phyloP scores from a whole-genome alignment of 164 flowering plant genomes.

The Saururus chinensis region DNA sequence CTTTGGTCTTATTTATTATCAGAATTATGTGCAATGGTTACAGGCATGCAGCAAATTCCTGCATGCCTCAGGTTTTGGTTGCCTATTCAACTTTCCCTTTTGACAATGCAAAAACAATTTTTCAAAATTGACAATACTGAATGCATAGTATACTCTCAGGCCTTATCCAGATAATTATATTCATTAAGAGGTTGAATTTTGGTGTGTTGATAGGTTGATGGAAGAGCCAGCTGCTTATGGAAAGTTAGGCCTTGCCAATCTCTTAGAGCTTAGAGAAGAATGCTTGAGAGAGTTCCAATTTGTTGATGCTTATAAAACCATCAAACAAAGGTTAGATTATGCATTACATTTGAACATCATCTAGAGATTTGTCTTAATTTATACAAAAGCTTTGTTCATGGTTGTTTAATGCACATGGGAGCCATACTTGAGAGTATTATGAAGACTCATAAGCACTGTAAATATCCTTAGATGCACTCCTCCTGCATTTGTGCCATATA shows the following conservation, averaged over 20 bases:
- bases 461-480: too few relatives aligned
- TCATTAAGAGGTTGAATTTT: neutral
- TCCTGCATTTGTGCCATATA: neutral
- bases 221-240: conserved; percentile 99
- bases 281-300: conserved; percentile 96
- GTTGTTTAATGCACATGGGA: neutral
- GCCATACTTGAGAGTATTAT: neutral
- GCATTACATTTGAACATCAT: neutral
- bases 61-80: too few relatives aligned
- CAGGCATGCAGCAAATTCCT: too few relatives aligned
- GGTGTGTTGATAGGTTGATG: conserved; percentile 58
- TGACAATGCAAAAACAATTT: too few relatives aligned
- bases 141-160: too few relatives aligned
- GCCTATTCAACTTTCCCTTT: too few relatives aligned
- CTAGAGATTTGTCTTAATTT: neutral
- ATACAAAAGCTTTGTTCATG: neutral
- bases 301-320: conserved; percentile 84
- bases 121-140: too few relatives aligned
- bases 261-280: conserved; percentile 95
- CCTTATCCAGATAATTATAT: too few relatives aligned
- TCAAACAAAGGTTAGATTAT: conserved; percentile 68
- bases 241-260: conserved; percentile 91
- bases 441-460: neutral
- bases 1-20: too few relatives aligned
- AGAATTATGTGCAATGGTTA: too few relatives aligned